phyloP scores from a whole-genome alignment of 371 early-diverging fungal species.

The Encephalitozoon cuniculi region DNA sequence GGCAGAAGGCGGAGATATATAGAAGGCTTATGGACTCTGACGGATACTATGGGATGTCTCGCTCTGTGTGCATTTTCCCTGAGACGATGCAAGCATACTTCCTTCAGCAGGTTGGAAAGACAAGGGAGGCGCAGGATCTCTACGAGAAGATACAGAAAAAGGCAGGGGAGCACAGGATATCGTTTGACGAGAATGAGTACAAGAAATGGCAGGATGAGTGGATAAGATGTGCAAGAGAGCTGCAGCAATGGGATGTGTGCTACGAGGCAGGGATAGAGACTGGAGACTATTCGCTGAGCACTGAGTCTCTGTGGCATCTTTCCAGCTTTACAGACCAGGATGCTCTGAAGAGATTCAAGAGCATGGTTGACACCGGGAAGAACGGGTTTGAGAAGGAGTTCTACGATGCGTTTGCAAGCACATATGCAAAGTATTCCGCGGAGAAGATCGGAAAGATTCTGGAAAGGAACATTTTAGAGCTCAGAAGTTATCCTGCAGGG shows the following conservation, averaged over 20 bases:
- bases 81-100: conserved; percentile 90
- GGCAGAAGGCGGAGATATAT: neutral
- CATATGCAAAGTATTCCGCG: neutral
- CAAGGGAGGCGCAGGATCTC: conserved; percentile 76
- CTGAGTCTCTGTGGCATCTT: conserved; percentile 38
- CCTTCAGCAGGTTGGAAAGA: conserved; percentile 81
- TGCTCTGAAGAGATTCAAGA: conserved; percentile 35
- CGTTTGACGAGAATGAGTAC: conserved; percentile 89
- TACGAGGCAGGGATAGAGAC: conserved; percentile 80
- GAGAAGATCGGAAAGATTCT: conserved; percentile 35
- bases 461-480: conserved; percentile 30
- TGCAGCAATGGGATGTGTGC: conserved; percentile 96
- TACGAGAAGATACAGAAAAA: conserved; percentile 85
- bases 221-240: conserved; percentile 73
- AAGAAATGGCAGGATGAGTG: conserved; percentile 92
- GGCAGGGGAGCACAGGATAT: conserved; percentile 64
- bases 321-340: conserved; percentile 16
- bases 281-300: conserved; percentile 60
- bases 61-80: conserved; percentile 74
- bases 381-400: conserved; percentile 32
- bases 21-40: neutral
- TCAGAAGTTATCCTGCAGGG: conserved; percentile 16
- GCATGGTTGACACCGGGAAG: neutral
- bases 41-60: conserved; percentile 68
- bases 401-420: conserved; percentile 23